Conservation (phyloP, 176 grass and related monocot species). For the Hsuehochloa calcarea region DNA sequence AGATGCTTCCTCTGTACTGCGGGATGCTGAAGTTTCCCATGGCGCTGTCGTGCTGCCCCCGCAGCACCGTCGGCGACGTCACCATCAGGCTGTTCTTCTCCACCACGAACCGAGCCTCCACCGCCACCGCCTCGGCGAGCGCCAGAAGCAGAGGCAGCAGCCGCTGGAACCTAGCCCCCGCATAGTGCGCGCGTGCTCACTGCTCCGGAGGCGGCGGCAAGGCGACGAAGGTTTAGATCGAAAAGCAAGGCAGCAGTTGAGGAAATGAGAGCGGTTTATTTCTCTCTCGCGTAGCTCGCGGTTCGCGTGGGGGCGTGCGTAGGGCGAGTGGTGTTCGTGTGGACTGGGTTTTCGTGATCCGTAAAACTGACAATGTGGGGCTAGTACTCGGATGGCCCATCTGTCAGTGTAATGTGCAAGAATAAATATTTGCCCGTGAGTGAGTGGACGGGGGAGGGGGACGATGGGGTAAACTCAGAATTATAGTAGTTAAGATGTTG, state of each 20-base stretch:
- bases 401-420: not conserved
- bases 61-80: conserved; percentile 55
- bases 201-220: conserved; percentile 11
- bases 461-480: too few species aligned
- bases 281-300: not conserved
- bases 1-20: conserved; percentile 95
- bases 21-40: conserved; percentile 96
- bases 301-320: not conserved
- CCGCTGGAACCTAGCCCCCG: conserved; percentile 27
- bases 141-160: not conserved
- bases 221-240: conserved; percentile 31
- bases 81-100: conserved; percentile 99
- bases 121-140: conserved; percentile 9
- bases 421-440: not conserved
- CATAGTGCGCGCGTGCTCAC: not conserved
- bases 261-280: conserved; percentile 18
- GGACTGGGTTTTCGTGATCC: not conserved
- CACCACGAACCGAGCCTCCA: conserved; percentile 77
- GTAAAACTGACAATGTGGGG: not conserved
- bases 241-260: conserved; percentile 7
- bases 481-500: too few species aligned
- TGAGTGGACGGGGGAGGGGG: too few species aligned
- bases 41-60: conserved; percentile 79
- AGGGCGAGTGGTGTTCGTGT: not conserved
- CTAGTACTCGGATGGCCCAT: not conserved